Evolutionary conservation across 2,329 filamentous ascomycete species (phyloP).

Genomic region (Sclerotinia borealis): DNA sequence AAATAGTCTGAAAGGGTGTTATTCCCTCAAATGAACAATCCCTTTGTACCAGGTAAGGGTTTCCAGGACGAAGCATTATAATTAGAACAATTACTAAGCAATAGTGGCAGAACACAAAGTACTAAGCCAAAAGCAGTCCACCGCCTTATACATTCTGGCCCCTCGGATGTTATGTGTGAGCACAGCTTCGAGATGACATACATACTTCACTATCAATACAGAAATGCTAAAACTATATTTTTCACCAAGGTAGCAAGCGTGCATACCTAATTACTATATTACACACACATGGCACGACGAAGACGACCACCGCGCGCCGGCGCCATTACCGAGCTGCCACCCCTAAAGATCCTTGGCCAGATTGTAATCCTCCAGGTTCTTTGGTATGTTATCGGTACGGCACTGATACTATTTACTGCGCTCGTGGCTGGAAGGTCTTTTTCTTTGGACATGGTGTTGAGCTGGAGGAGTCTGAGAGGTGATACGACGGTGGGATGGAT

Average conservation of each 20-base stretch:
- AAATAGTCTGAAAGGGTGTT: not conserved
- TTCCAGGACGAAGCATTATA: not conserved
- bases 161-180: not conserved
- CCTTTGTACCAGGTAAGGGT: not conserved
- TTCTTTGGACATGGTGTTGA: slow-evolving; percentile 51
- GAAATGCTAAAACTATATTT: slow-evolving; percentile 4
- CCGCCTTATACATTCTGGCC: slow-evolving; percentile 6
- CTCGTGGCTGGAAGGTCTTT: slow-evolving; percentile 58
- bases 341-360: slow-evolving; percentile 60
- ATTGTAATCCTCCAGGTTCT: slow-evolving; percentile 58
- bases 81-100: not conserved
- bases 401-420: slow-evolving; percentile 61
- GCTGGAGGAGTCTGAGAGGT: slow-evolving; percentile 57
- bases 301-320: slow-evolving; percentile 59
- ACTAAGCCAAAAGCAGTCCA: not conserved
- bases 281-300: slow-evolving; percentile 35
- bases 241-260: not conserved
- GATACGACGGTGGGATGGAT: slow-evolving; percentile 68
- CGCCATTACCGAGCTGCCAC: slow-evolving; percentile 60
- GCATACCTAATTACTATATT: not conserved
- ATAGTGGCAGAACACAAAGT: not conserved
- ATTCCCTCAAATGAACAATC: not conserved
- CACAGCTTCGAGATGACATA: not conserved
- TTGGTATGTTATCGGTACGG: slow-evolving; percentile 56
- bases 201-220: not conserved